Percentiles rank a stretch among this genome's conserved stretches.
These are phyloP conservation scores for Malus hybrid DNA, from an alignment of 331 rosid species.

Conservation along the genomic window DNA sequence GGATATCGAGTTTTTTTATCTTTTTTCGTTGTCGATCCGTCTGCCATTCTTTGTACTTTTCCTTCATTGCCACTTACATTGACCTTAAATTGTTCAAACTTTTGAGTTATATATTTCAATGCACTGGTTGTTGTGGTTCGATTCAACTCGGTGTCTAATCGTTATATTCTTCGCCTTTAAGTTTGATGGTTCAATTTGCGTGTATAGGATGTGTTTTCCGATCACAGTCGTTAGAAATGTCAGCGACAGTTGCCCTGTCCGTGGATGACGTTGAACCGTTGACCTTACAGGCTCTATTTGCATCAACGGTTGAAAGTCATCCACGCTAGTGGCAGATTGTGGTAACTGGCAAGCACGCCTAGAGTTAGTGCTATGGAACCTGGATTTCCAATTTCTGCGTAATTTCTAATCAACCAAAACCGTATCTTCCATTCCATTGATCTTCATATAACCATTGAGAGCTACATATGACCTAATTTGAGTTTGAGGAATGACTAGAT, in stretches of 20 bases:
- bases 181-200: not conserved
- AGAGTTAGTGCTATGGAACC: not conserved
- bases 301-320: not conserved
- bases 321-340: too few species aligned
- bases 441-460: not conserved
- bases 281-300: not conserved
- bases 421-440: not conserved
- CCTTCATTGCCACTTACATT: slow-evolving; percentile 10
- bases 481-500: too few species aligned
- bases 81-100: not conserved
- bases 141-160: not conserved
- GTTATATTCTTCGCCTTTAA: not conserved
- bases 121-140: not conserved
- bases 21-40: not conserved
- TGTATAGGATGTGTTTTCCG: too few species aligned
- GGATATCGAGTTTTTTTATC: slow-evolving; percentile 4
- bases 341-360: too few species aligned
- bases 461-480: too few species aligned
- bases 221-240: too few species aligned
- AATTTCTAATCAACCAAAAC: not conserved
- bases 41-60: slow-evolving; percentile 18
- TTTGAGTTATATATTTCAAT: not conserved
- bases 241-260: too few species aligned
- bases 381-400: not conserved
- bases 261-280: too few species aligned